phyloP scores from a whole-genome alignment of 2,329 filamentous ascomycete species.

The Fusarium sulawesiense region DNA sequence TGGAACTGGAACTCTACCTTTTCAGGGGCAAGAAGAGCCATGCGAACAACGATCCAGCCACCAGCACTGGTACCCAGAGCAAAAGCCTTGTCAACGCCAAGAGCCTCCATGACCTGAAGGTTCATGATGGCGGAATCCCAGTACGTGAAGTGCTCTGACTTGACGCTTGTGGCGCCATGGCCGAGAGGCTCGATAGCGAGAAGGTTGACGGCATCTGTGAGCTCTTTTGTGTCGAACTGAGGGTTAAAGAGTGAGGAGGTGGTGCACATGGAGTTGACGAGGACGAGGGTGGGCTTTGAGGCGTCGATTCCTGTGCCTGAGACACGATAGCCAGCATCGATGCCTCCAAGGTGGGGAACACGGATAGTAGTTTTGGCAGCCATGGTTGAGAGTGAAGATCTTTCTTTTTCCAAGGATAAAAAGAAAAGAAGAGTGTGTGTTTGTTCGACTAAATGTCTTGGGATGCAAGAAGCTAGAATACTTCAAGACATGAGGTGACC shows the following conservation, averaged over 20 bases:
- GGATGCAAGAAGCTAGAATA: neutral
- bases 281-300: slow-evolving; percentile 62
- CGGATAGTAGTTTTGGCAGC: slow-evolving; percentile 56
- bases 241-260: slow-evolving; percentile 58
- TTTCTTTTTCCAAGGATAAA: neutral
- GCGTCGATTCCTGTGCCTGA: slow-evolving; percentile 58
- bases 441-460: neutral
- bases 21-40: slow-evolving; percentile 63
- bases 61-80: slow-evolving; percentile 64
- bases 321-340: slow-evolving; percentile 59
- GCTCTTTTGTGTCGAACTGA: slow-evolving; percentile 56
- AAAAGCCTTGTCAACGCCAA: slow-evolving; percentile 61
- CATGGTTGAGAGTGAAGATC: slow-evolving; percentile 37
- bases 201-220: slow-evolving; percentile 59
- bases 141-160: slow-evolving; percentile 63
- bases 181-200: slow-evolving; percentile 65
- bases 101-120: slow-evolving; percentile 65
- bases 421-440: neutral
- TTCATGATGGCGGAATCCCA: slow-evolving; percentile 67
- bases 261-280: slow-evolving; percentile 65
- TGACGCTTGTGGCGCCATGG: slow-evolving; percentile 59
- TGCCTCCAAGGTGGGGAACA: slow-evolving; percentile 62
- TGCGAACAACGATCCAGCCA: slow-evolving; percentile 62
- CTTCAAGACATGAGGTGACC: neutral
- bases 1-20: slow-evolving; percentile 49